These are phyloP conservation scores for Zygosaccharomyces pseudorouxii DNA, from an alignment of 805 yeast genomes.

Conservation along the genomic window DNA sequence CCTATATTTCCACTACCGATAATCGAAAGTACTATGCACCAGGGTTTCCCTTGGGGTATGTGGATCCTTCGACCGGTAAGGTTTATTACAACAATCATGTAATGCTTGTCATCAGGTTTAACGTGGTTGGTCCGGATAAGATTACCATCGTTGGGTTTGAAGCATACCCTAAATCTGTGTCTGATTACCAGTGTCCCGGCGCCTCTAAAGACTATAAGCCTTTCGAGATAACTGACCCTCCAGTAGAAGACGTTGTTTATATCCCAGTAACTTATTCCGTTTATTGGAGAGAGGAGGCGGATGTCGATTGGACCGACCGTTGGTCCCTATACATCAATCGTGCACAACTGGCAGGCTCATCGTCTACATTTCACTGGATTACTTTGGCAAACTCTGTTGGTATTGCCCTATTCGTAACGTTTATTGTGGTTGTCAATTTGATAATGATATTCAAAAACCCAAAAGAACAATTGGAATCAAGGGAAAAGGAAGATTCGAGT, in stretches of 20 bases:
- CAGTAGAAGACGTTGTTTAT: conserved; percentile 34
- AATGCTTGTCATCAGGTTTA: conserved; percentile 73
- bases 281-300: conserved; percentile 78
- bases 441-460: conserved; percentile 34
- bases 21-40: conserved; percentile 71
- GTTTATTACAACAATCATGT: conserved; percentile 73
- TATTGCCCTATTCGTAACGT: conserved; percentile 54
- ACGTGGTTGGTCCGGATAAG: conserved; percentile 42
- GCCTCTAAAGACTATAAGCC: conserved; percentile 56
- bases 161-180: conserved; percentile 79
- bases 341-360: conserved; percentile 38
- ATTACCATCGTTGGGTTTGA: conserved; percentile 82
- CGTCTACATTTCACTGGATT: conserved; percentile 66
- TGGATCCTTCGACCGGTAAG: conserved; percentile 45
- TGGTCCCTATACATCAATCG: conserved; percentile 68
- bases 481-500: conserved; percentile 22
- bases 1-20: conserved; percentile 57
- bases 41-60: conserved; percentile 81
- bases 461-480: conserved; percentile 23
- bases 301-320: conserved; percentile 59
- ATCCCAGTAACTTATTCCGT: conserved; percentile 83
- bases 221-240: conserved; percentile 46
- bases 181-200: conserved; percentile 68
- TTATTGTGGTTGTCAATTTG: conserved; percentile 57
- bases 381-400: conserved; percentile 69